Evolutionary conservation across 2,329 filamentous ascomycete species (phyloP), one percentile per base, ranked within the genome.

Genomic region (Colletotrichum neosansevieriae): DNA sequence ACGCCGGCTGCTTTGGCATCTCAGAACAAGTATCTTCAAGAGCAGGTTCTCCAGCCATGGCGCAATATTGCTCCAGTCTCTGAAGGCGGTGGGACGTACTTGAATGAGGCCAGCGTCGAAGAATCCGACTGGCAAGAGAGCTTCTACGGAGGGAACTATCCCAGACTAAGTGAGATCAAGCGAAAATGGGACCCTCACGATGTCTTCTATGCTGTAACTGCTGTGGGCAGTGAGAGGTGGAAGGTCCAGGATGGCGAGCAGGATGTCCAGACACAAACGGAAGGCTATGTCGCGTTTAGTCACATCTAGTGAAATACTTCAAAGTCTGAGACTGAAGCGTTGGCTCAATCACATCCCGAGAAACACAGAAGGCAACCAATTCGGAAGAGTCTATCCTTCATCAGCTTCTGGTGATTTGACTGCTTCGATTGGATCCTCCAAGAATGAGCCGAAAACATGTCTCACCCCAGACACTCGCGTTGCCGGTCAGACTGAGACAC

Each of bases 81-180:
- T 0, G 54, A 58, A 15, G 72, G 70, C 1, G 63, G 68, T 9
- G 74, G 74, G 5, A 70, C 70, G 10, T 76, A 79, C 42, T 63
- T 74, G 44, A 78, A 76, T 58, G 76, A 79, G 61, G 76, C 74
- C 1, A 75, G 77, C 36, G 65, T 76, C 6, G 72, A 72, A 59
- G 74, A 78, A 44, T 73, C 74, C 1, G 70, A 76, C 36, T 78
- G 75, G 62, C 70, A 63, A 6, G 42, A 75, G 59, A 64, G 71
- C 3, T 79, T 78, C 56, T 78, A 73, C 34, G 77, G 77, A 11
- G 72, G 65, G 9, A 73, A 75, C 32, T 78, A 78, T 21, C 63
- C 62, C 5, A 61, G 71, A 11, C 71, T 78, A 17, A 45, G 71
- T 3, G 58, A 70, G 17, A 73, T 75, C 24, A 79, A 78, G 72